These are phyloP conservation scores for Xylogone sp. DNA, from an alignment of 2,329 filamentous ascomycete species.

Conservation along the genomic window DNA sequence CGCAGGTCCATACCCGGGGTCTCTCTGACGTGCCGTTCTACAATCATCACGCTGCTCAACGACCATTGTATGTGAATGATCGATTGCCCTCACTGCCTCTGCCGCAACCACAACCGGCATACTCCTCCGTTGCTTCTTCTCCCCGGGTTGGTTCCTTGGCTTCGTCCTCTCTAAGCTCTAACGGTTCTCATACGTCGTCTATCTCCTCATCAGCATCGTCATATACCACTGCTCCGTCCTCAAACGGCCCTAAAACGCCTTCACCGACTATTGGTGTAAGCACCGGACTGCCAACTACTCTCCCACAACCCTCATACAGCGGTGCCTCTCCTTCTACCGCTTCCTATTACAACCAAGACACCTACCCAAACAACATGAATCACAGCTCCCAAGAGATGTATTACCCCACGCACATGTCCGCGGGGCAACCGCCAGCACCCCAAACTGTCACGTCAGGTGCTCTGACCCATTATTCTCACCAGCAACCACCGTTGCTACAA, in stretches of 20 bases:
- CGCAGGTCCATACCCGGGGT: constrained; percentile 78
- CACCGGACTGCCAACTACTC: constrained; percentile 36
- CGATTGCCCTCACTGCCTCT: constrained; percentile 69
- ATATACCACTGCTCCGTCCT: constrained; percentile 46
- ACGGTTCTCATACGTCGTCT: constrained; percentile 49
- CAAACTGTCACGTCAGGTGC: constrained; percentile 72
- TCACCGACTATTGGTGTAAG: constrained; percentile 62
- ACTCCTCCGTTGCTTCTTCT: constrained; percentile 68
- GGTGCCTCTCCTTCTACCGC: constrained; percentile 31
- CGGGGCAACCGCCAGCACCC: constrained; percentile 69
- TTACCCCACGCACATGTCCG: constrained; percentile 75
- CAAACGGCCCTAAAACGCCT: constrained; percentile 71
- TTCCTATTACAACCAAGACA: constrained; percentile 36
- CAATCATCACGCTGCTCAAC: constrained; percentile 61
- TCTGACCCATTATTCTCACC: constrained; percentile 73
- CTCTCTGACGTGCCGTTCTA: constrained; percentile 68
- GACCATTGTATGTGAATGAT: constrained; percentile 65
- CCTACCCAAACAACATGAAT: constrained; percentile 65
- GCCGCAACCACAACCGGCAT: constrained; percentile 58
- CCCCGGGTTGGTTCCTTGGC: constrained; percentile 75
- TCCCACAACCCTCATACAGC: constrained; percentile 29
- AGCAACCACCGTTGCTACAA: constrained; percentile 65
- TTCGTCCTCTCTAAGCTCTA: constrained; percentile 45
- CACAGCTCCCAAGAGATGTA: constrained; percentile 80
- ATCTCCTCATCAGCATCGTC: constrained; percentile 32